Percentiles rank a stretch among this genome's conserved stretches.
Conservation (phyloP, 2,329 filamentous ascomycete species). For the Chaetomium sp. region DNA sequence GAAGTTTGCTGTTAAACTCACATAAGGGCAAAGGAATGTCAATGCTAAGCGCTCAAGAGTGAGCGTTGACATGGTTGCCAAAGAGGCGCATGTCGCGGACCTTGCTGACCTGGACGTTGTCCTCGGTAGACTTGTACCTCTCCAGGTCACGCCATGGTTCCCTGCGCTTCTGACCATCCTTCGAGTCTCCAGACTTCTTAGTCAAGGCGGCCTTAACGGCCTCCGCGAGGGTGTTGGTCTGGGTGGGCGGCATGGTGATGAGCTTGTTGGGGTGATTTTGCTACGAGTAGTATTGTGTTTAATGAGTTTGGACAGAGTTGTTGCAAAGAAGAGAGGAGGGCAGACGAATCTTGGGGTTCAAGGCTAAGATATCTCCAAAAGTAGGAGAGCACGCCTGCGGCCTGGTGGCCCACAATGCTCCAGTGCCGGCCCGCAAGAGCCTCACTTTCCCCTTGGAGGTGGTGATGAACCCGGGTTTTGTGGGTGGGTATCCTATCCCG, state of each 20-base stretch:
- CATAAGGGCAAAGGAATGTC: neutral
- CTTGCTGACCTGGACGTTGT: neutral
- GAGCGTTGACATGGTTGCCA: neutral
- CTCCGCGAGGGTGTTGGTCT: neutral
- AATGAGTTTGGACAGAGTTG: neutral
- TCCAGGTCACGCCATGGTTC: neutral
- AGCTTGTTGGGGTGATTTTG: neutral
- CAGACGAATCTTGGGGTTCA: neutral
- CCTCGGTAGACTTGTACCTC: neutral
- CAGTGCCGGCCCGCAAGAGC: neutral
- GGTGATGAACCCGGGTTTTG: neutral
- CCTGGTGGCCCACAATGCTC: neutral
- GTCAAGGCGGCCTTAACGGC: neutral
- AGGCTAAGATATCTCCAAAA: neutral
- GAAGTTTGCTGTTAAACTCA: neutral
- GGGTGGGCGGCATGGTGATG: neutral
- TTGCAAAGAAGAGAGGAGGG: neutral
- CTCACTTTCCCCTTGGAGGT: neutral
- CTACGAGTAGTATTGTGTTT: neutral
- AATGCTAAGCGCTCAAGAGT: neutral
- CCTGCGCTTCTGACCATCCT: neutral
- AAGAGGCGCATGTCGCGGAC: neutral
- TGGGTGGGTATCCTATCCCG: neutral
- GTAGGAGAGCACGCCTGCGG: neutral
- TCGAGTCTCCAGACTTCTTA: neutral